phyloP scores from a whole-genome alignment of 306 rosid species.

The Heteromeles arbutifolia region DNA sequence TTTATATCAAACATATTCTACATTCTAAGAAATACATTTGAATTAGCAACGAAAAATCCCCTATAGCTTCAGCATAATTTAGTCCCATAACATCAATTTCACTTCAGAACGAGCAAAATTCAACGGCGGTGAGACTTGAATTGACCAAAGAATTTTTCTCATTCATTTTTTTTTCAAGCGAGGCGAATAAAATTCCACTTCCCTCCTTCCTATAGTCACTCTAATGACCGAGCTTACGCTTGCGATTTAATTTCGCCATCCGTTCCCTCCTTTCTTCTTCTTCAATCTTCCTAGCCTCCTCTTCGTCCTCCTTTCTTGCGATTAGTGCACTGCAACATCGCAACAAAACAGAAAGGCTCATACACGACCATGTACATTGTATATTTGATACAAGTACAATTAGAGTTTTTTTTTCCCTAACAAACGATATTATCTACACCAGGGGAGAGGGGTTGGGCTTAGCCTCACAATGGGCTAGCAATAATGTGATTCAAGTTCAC shows the following conservation, averaged over 20 bases:
- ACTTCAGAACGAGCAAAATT: neutral
- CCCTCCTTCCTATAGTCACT: slow-evolving; percentile 11
- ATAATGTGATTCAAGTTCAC: too few species aligned
- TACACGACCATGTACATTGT: neutral
- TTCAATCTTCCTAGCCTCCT: slow-evolving; percentile 35
- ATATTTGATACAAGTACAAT: neutral
- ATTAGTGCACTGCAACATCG: slow-evolving; percentile 35
- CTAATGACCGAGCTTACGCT: slow-evolving; percentile 29
- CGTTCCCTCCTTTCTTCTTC: slow-evolving; percentile 1
- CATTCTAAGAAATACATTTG: slow-evolving; percentile 4
- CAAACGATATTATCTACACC: too few species aligned
- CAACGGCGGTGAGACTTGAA: neutral
- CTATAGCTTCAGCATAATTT: slow-evolving; percentile 18
- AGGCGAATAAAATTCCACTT: neutral
- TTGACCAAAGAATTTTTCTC: neutral
- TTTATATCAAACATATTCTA: neutral
- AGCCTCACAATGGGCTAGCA: too few species aligned
- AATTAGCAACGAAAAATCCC: slow-evolving; percentile 4
- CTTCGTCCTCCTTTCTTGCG: slow-evolving; percentile 61
- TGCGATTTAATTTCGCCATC: neutral
- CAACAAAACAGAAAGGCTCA: neutral
- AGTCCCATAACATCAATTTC: slow-evolving; percentile 13
- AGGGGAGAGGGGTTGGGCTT: too few species aligned
- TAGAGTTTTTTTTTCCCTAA: too few species aligned
- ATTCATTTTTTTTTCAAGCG: too few species aligned